Base-by-base conservation (phyloP, 2,329 filamentous ascomycete species). In the Chaetothyriales sp. region DNA sequence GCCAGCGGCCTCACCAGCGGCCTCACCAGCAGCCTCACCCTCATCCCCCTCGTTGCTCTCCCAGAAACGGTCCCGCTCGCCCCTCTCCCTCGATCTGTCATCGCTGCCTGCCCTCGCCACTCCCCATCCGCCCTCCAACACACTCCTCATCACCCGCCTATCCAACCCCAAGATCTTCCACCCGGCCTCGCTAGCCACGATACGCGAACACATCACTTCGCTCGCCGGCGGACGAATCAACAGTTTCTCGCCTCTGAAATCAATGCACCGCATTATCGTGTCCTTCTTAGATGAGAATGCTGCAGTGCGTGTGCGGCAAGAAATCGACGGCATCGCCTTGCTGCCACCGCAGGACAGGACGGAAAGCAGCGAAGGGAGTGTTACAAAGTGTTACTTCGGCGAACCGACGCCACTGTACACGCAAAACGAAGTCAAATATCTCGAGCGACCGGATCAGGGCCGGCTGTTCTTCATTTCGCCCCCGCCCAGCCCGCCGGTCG, bases 391-490 rank as follows among this genome's bases (percentile, higher is more conserved):
- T 61, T 74, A 78, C 67, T 79, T 80, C 58, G 77, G 77, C 59
- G 64, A 67, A 51, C 65, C 67, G 13, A 75, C 76, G 50, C 69
- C 73, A 7, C 66, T 75, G 49, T 20, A 28, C 22, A 40, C 33
- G 5, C 59, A 62, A 43, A 55, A 63, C 53, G 65, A 66, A 28
- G 66, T 63, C 46, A 71, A 73, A 48, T 72, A 77, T 51, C 70
- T 80, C 8, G 68, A 76, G 52, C 72, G 74, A 4, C 80, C 80
- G 1, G 74, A 81, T 51, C 69, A 72, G 48, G 73, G 78, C 53
- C 81, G 81, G 62, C 68, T 82, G 45, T 82, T 83, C 72, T 83
- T 83, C 66, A 83, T 83, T 66, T 76, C 71, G 45, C 80, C 80
- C 49, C 80, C 80, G 10, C 80, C 80, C 0, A 75, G 71, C 54